Evolutionary conservation across 2,329 filamentous ascomycete genomes (phyloP).

Genomic region (Sclerotinia sclerotiorum): DNA sequence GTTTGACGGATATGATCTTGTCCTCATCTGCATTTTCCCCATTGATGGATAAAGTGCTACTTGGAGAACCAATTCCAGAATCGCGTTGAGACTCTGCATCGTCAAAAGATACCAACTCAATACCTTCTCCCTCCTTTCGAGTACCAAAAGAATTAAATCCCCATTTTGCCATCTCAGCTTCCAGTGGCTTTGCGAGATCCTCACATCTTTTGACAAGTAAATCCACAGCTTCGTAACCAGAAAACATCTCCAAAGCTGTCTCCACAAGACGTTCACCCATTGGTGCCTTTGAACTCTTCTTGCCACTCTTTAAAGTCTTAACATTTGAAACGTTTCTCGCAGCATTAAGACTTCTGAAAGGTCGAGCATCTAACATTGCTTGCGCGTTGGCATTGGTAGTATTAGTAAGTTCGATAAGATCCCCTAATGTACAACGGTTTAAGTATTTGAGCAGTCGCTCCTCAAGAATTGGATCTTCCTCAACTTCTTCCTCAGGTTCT

Average conservation of each 20-base stretch:
- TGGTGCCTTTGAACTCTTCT: constrained; percentile 48
- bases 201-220: constrained; percentile 77
- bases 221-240: constrained; percentile 80
- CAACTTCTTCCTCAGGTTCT: constrained; percentile 35
- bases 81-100: constrained; percentile 50
- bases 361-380: constrained; percentile 69
- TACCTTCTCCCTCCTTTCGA: constrained; percentile 53
- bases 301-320: constrained; percentile 50
- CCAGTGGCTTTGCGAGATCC: constrained; percentile 65
- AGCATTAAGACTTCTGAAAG: constrained; percentile 66
- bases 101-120: constrained; percentile 54
- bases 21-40: constrained; percentile 48
- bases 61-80: constrained; percentile 67
- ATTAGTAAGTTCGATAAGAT: constrained; percentile 79
- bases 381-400: constrained; percentile 69
- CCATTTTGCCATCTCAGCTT: constrained; percentile 65
- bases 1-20: constrained; percentile 38
- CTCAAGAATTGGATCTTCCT: constrained; percentile 49
- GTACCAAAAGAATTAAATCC: constrained; percentile 64
- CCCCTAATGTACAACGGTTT: constrained; percentile 73
- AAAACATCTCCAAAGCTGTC: constrained; percentile 69
- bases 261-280: constrained; percentile 68
- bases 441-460: constrained; percentile 72
- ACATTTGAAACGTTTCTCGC: constrained; percentile 63
- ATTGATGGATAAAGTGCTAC: constrained; percentile 40